Conservation (phyloP, 495 filamentous ascomycete species). For the Penicillium verhagenii region DNA sequence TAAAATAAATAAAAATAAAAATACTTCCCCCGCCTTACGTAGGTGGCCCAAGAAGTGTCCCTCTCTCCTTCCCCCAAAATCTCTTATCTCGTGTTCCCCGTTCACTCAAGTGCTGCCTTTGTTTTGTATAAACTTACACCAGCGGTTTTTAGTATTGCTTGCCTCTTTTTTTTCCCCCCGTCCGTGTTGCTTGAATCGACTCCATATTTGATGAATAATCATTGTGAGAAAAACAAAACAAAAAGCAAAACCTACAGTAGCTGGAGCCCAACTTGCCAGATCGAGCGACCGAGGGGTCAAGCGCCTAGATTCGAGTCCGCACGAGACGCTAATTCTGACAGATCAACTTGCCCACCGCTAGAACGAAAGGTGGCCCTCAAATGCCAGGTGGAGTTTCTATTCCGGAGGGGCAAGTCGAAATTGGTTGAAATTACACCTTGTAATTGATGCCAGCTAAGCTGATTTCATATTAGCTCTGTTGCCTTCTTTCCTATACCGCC, state of each 20-base stretch:
- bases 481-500: background rate
- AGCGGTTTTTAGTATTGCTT: background rate
- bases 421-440: background rate
- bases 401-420: constrained; percentile 5
- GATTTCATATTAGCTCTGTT: background rate
- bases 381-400: background rate
- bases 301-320: background rate
- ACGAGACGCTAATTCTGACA: constrained; percentile 21
- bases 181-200: background rate
- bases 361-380: background rate
- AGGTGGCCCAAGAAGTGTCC: background rate
- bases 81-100: too few relatives aligned
- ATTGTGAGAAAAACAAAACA: background rate
- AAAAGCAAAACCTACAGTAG: background rate
- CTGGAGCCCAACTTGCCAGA: background rate
- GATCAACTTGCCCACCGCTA: constrained; percentile 23
- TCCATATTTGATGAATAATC: background rate
- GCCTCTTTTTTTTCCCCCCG: background rate
- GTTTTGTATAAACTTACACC: background rate
- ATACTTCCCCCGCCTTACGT: background rate
- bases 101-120: too few relatives aligned
- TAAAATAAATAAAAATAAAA: too few relatives aligned
- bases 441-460: background rate
- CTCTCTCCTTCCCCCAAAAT: background rate
- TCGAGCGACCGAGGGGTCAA: background rate